Conservation (phyloP, 495 filamentous ascomycete genomes). For the Talaromyces ruber region DNA sequence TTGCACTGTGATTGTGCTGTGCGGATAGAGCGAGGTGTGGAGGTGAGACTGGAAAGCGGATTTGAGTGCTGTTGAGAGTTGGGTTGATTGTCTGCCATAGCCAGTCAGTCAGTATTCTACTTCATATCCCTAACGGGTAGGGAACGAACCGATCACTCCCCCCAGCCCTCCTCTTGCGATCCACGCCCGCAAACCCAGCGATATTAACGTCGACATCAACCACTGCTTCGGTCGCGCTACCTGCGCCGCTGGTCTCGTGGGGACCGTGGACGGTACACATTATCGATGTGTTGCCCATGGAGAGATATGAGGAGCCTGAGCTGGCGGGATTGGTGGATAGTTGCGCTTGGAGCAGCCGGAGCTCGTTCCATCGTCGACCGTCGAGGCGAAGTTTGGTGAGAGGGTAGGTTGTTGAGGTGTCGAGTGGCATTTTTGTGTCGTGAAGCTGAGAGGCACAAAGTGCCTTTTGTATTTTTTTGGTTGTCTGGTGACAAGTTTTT, state of each 20-base stretch:
- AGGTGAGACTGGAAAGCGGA: constrained; percentile 64
- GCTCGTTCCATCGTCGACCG: constrained; percentile 96
- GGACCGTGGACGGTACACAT: constrained; percentile 88
- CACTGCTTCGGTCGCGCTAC: constrained; percentile 44
- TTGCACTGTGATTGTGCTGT: constrained; percentile 72
- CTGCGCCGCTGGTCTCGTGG: constrained; percentile 46
- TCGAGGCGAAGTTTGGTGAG: constrained; percentile 84
- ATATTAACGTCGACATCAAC: constrained; percentile 78
- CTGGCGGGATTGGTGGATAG: constrained; percentile 86
- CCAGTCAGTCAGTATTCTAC: not conserved
- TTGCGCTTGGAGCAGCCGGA: constrained; percentile 79
- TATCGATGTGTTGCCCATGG: constrained; percentile 94
- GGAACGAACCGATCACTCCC: constrained; percentile 64
- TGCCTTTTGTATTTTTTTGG: not conserved
- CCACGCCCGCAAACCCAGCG: constrained; percentile 80
- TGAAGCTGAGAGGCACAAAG: not conserved
- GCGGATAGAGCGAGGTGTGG: constrained; percentile 82
- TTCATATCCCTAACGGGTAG: not conserved
- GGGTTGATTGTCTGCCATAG: constrained; percentile 56
- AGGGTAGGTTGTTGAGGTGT: constrained; percentile 73
- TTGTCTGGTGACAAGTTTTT: not conserved
- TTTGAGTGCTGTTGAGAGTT: constrained; percentile 69
- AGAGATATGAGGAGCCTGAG: constrained; percentile 82
- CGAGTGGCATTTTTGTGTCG: constrained; percentile 73
- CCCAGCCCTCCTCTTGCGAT: constrained; percentile 62